Base-by-base conservation (phyloP, 1,284 basidiomycete species). In the Cryptococcus deneoformans region DNA sequence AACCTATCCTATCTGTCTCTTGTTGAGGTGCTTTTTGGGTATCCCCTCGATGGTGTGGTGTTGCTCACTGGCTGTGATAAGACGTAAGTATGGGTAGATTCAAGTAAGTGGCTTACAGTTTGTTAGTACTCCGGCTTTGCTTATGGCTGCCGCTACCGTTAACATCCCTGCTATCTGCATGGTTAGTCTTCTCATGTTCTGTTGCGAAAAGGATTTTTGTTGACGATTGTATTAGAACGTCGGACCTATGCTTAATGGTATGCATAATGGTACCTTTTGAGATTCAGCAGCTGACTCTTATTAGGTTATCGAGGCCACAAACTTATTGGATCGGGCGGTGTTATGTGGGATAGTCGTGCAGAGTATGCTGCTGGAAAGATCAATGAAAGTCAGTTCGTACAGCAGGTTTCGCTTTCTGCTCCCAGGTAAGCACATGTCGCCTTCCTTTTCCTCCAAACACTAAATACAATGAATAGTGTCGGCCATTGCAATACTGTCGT, bases 51-150 rank as follows among this genome's bases (percentile, higher is more conserved):
- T 51, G 76, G 76, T 11, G 74, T 78, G 0, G 75, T 77, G 5
- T 71, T 78, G 7, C 61, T 78, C 40, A 76, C 73, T 1, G 76
- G 76, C 6, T 78, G 76, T 56, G 76, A 77, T 65, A 78, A 77
- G 67, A 77, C 76, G 90, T 92, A 69, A 80, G 90, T 86, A 6
- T 0, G 2, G n/a, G 16, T 40, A 29, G n/a, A 16, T 2, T 34
- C 24, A 35, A 42, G 42, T 24, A 53, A 52, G 50, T 29, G 36
- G 43, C 38, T 48, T 20, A 52, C 57, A 48, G 64, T 42, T 36
- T 39, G 53, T 46, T 52, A 73, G 74, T 3, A 76, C 75, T 0
- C 74, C 76, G 0, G 76, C 60, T 0, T 56, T 78, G 56, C 64
- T 65, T 52, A 67, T 73, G 66, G 69, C 65, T 51, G 66, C 73